Base-by-base conservation (phyloP, 1,139 yeast species). In the Citeromyces hawaiiensis region DNA sequence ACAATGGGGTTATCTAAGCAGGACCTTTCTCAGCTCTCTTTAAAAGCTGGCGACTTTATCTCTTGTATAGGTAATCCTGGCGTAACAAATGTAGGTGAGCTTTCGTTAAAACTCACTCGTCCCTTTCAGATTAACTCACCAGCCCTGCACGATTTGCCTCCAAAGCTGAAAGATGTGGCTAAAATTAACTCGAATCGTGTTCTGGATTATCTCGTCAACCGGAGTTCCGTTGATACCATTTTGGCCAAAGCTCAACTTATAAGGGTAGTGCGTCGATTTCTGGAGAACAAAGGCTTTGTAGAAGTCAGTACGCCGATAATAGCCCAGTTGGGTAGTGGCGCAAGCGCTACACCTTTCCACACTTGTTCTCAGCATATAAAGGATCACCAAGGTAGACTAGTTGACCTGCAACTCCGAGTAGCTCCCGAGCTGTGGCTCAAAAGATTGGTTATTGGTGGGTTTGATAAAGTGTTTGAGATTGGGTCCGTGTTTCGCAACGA, bases 371-470 rank as follows among this genome's bases (percentile, higher is more conserved):
- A 59, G n/a, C 73, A 72, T 23, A 49, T 77, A 32, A 64, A 66
- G 25, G 55, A 56, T 15, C 46, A 50, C 1, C 50, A 53, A 2
- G 53, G 56, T 13, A 47, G 50, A 2, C 51, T 47, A 3, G 38
- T 53, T 0, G 61, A 61, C 9, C 57, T 87, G 8, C 78, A 74
- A 44, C 59, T 91, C 41, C 63, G 98, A 37, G 91, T 91, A 3
- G 96, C 98, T 0, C 97, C 98, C 0, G 98, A 91, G 54, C 60
- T 91, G 35, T 91, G 96, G 96, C 66, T 91, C 43, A 91, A 91
- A 55, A 70, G 83, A 48, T 59, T 91, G 42, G 72, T 87, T 2
- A 76, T 88, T 35, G 68, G 83, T 4, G 98, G 98, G 2, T 76
- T 88, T 51, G 95, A 87, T 46, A 74, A 71, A 48, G 78, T 91